Evolutionary conservation across 768 basidiomycete genomes (phyloP).

Genomic region (Russula sp.): DNA sequence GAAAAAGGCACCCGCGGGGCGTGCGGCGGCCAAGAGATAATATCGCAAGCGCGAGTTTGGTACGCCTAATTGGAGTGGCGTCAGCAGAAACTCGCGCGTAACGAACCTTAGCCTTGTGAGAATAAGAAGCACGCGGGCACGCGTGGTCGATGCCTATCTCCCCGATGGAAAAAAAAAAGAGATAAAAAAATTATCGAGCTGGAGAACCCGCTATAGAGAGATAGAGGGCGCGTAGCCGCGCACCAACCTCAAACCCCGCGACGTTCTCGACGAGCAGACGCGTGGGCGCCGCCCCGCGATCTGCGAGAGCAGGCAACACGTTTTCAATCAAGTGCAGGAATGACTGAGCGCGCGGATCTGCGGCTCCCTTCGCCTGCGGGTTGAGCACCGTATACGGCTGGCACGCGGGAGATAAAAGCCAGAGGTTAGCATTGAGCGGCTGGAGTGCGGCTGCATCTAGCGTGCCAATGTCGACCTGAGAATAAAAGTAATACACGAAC

Average conservation of each 20-base stretch:
- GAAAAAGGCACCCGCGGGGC: constrained; percentile 31
- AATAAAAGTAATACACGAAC: too few species aligned
- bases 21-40: constrained; percentile 62
- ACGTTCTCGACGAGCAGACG: constrained; percentile 74
- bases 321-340: constrained; percentile 63
- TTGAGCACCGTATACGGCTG: constrained; percentile 81
- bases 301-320: constrained; percentile 53
- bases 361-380: constrained; percentile 58
- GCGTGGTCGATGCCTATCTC: constrained; percentile 55
- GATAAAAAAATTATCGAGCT: not conserved
- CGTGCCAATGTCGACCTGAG: constrained; percentile 52
- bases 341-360: constrained; percentile 67
- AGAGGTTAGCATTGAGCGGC: constrained; percentile 47
- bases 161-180: not conserved
- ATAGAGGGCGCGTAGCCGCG: not conserved
- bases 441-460: constrained; percentile 45
- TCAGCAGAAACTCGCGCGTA: constrained; percentile 56
- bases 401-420: constrained; percentile 78
- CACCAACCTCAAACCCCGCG: constrained; percentile 78
- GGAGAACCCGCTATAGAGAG: not conserved
- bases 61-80: constrained; percentile 70
- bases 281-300: constrained; percentile 40
- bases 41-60: constrained; percentile 80
- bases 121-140: constrained; percentile 44
- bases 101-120: constrained; percentile 50